Base-by-base conservation (phyloP, 768 basidiomycete genomes). In the Filobasidium floriforme region DNA sequence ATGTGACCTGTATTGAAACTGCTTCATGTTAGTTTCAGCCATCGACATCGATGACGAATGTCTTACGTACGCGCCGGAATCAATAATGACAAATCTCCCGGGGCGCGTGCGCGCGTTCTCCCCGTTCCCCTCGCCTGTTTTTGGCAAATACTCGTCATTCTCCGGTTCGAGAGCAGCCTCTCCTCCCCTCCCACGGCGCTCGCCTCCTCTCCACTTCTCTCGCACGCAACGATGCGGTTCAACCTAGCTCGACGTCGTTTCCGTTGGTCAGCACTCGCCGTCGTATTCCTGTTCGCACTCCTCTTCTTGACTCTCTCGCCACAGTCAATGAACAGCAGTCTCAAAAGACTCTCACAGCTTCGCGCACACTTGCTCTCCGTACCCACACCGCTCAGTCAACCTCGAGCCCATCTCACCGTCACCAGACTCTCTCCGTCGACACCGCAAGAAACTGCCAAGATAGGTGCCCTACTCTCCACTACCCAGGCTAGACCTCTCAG, bases 401-500 rank as follows among this genome's bases (percentile, higher is more conserved):
- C 32, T 9, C 3, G 9, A 37, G 32, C 9, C 32, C 32, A 37
- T 9, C 32, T 37, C 32, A 37, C 32, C 32, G 32, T 37, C 32
- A 49, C 46, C 46, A 49, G 18, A 49, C 18, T 49, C 12, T 15
- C 46, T 14, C 12, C 9, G 9, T 37, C 46, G n/a, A n/a, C n/a
- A 18, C 6, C 46, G 46, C 46, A 22, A 2, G 22, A 24, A 6
- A 57, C 54, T 26, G 22, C 15, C 54, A 57, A 57, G 54, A 57
- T 57, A 57, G 54, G 54, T 57, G 15, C 54, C 26, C 12, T 32
- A 57, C 22, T 57, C 29, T 57, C 54, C 12, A 57, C 54, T 41
- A 65, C 57, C 32, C 63, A 64, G 43, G 63, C 40, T 60, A 55
- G 64, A 43, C 55, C 32, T 10, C 19, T 32, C 26, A 37, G 22